Evolutionary conservation across 371 early-diverging fungal species (phyloP).

Genomic region (Mortierella sp.): DNA sequence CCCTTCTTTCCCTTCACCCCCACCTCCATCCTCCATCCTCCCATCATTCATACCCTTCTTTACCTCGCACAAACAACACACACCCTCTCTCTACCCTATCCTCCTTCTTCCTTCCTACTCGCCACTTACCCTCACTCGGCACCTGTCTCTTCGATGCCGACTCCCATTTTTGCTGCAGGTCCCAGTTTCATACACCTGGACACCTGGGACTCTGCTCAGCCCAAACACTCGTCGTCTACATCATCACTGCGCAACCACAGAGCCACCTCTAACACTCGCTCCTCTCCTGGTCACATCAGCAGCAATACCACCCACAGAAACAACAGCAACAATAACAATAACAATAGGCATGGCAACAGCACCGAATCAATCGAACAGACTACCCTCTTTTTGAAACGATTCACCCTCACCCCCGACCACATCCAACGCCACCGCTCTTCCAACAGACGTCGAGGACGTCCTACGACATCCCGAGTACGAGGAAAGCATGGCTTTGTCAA

Average conservation of each 20-base stretch:
- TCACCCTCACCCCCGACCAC: constrained; percentile 20
- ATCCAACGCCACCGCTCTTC: constrained; percentile 5
- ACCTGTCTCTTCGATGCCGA: constrained; percentile 10
- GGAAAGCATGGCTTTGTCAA: constrained; percentile 33
- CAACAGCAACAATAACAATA: not conserved
- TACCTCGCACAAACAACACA: not conserved
- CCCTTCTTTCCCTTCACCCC: not conserved
- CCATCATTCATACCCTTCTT: not conserved
- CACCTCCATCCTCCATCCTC: not conserved
- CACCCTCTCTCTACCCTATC: not conserved
- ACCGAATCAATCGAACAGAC: constrained; percentile 13
- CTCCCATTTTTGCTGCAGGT: constrained; percentile 14
- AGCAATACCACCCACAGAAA: not conserved
- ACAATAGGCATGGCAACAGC: not conserved
- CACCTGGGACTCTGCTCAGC: not conserved
- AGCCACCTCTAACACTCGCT: not conserved
- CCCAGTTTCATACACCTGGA: constrained; percentile 47
- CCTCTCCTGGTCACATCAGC: not conserved
- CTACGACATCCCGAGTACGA: constrained; percentile 31
- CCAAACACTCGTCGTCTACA: not conserved
- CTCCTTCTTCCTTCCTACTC: not conserved
- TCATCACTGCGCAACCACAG: not conserved
- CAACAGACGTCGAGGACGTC: constrained; percentile 32
- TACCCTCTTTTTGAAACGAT: constrained; percentile 18
- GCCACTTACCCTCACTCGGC: not conserved